phyloP scores from a whole-genome alignment of 768 basidiomycete species.

The Lactarius akahatsu region DNA sequence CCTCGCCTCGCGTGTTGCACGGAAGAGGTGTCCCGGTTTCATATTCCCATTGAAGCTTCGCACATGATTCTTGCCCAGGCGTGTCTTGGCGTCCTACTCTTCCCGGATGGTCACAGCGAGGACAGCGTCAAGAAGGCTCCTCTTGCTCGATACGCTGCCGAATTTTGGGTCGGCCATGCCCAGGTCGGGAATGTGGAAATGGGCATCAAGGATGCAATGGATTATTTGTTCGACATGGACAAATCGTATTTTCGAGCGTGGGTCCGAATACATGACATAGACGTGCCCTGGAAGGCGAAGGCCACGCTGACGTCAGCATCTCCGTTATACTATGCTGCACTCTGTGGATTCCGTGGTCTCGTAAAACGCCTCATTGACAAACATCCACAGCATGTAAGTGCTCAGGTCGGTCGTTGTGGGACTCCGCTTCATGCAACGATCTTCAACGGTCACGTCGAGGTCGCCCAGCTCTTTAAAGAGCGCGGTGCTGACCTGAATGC shows the following conservation, averaged over 20 bases:
- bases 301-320: not conserved
- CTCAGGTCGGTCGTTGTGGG: not conserved
- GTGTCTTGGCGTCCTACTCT: not conserved
- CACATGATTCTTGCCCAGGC: not conserved
- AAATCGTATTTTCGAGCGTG: not conserved
- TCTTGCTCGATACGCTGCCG: not conserved
- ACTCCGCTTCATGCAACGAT: not conserved
- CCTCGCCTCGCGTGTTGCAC: not conserved
- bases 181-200: not conserved
- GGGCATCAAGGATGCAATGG: not conserved
- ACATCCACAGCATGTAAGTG: not conserved
- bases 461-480: not conserved
- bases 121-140: not conserved
- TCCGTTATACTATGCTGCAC: not conserved
- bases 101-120: not conserved
- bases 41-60: not conserved
- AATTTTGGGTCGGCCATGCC: not conserved
- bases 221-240: not conserved
- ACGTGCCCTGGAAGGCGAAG: fast-evolving
- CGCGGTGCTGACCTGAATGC: not conserved
- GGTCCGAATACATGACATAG: not conserved
- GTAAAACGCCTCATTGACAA: not conserved
- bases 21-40: not conserved
- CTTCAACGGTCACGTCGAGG: not conserved
- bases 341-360: not conserved